These are phyloP conservation scores for Arthroderma sp. DNA, from an alignment of 2,329 filamentous ascomycete genomes.

Conservation along the genomic window DNA sequence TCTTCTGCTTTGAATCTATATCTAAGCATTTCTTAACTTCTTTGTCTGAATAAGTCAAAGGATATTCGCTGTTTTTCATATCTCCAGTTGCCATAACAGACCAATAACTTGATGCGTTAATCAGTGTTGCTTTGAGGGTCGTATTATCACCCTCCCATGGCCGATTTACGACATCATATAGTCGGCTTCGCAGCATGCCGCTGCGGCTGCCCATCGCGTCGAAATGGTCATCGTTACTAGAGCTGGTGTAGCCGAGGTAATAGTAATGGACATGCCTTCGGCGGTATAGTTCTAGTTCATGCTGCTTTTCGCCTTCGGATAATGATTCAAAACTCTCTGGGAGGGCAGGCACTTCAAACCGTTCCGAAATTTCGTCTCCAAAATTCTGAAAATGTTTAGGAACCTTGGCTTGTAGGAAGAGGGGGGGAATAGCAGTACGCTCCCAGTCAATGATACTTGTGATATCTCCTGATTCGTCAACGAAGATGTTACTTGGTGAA, in stretches of 20 bases:
- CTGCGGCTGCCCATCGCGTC: slow-evolving; percentile 10
- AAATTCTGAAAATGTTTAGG: slow-evolving; percentile 30
- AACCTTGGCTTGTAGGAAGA: slow-evolving; percentile 25
- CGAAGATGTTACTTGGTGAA: slow-evolving; percentile 19
- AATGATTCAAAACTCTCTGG: slow-evolving; percentile 10
- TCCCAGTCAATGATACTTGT: slow-evolving; percentile 32
- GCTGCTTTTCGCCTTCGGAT: slow-evolving; percentile 1
- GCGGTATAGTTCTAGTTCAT: slow-evolving; percentile 7
- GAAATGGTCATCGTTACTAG: slow-evolving; percentile 12
- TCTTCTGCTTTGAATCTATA: slow-evolving; percentile 10
- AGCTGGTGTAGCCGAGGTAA: slow-evolving; percentile 12
- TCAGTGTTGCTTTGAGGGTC: slow-evolving; percentile 14
- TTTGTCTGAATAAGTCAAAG: slow-evolving; percentile 10
- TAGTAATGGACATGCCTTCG: slow-evolving; percentile 13
- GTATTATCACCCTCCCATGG: slow-evolving; percentile 17
- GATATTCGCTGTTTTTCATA: slow-evolving; percentile 3
- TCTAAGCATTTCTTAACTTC: slow-evolving; percentile 8
- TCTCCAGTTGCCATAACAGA: background rate
- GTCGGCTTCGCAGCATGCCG: slow-evolving; percentile 9
- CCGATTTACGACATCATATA: slow-evolving; percentile 10
- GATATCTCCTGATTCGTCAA: slow-evolving; percentile 20
- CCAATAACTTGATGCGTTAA: slow-evolving; percentile 12
- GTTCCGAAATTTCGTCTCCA: slow-evolving; percentile 13
- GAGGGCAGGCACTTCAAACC: slow-evolving; percentile 8
- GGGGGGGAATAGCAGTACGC: slow-evolving; percentile 24